These are phyloP conservation scores for Cercospora citrullina DNA, from an alignment of 2,329 filamentous ascomycete genomes.

Conservation along the genomic window DNA sequence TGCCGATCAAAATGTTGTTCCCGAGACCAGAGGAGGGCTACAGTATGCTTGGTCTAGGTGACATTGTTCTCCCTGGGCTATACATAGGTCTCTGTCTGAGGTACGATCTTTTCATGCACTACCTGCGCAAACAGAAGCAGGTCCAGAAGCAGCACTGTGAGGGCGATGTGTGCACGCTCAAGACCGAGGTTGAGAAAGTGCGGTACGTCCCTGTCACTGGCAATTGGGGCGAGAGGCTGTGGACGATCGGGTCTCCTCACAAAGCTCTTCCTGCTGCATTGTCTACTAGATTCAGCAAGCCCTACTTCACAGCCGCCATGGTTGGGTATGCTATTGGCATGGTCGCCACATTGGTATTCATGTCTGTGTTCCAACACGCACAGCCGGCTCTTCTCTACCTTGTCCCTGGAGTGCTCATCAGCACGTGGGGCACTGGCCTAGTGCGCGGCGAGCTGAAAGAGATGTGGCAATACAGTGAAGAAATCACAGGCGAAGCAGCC, in stretches of 20 bases:
- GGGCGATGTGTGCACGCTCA: slow-evolving; percentile 22
- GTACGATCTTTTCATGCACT: slow-evolving; percentile 87
- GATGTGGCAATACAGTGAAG: slow-evolving; percentile 83
- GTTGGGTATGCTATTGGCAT: slow-evolving; percentile 77
- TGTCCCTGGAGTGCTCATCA: slow-evolving; percentile 77
- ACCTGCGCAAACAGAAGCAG: slow-evolving; percentile 64
- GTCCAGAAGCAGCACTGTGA: slow-evolving; percentile 26
- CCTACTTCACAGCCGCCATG: slow-evolving; percentile 79
- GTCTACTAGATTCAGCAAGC: slow-evolving; percentile 67
- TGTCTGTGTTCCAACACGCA: slow-evolving; percentile 75
- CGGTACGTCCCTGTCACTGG: slow-evolving; percentile 57
- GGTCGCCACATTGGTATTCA: slow-evolving; percentile 71
- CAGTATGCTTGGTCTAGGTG: slow-evolving; percentile 88
- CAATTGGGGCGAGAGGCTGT: slow-evolving; percentile 81
- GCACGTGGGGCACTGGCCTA: slow-evolving; percentile 72
- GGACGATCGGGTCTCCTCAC: slow-evolving; percentile 55
- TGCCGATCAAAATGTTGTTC: slow-evolving; percentile 89
- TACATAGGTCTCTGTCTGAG: slow-evolving; percentile 83
- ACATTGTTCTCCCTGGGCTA: slow-evolving; percentile 89
- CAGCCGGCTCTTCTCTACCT: slow-evolving; percentile 92
- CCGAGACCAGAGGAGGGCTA: slow-evolving; percentile 57
- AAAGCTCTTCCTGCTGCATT: slow-evolving; percentile 22
- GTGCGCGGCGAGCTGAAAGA: slow-evolving; percentile 68
- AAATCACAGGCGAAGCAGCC: slow-evolving; percentile 47
- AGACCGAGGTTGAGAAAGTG: slow-evolving; percentile 38